Evolutionary conservation across 306 rosid species (phyloP).

Genomic region (Prunus armeniaca): DNA sequence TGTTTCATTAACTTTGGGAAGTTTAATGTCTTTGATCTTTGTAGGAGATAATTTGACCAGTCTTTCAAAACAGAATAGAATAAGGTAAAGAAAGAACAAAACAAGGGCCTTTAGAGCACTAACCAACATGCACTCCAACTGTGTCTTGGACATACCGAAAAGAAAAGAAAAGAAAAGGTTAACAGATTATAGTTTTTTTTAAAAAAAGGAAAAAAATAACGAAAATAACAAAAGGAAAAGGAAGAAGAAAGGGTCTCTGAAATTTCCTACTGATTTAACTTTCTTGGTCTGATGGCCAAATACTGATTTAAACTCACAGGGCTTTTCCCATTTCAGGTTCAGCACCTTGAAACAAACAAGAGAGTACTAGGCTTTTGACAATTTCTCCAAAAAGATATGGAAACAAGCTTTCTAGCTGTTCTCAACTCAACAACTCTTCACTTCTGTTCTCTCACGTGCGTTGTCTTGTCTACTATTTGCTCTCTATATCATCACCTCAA

Average conservation of each 20-base stretch:
- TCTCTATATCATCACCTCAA: neutral
- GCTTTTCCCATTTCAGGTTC: conserved; percentile 30
- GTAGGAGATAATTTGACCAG: neutral
- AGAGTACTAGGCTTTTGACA: conserved; percentile 31
- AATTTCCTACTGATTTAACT: conserved; percentile 32
- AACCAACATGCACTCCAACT: neutral
- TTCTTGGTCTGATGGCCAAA: neutral
- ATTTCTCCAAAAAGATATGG: conserved; percentile 28
- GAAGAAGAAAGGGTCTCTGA: conserved; percentile 20
- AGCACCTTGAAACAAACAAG: conserved; percentile 24
- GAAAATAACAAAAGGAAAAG: neutral
- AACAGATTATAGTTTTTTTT: neutral
- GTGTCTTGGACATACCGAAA: neutral
- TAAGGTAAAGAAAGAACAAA: neutral
- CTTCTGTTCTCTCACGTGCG: conserved; percentile 43
- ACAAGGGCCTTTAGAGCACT: neutral
- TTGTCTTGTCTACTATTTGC: conserved; percentile 26
- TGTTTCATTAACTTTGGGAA: neutral
- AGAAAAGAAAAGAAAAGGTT: neutral
- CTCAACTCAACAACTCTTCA: conserved; percentile 58
- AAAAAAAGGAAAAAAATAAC: too few species aligned
- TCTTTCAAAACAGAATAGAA: neutral
- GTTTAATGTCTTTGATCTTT: neutral
- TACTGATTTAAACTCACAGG: neutral
- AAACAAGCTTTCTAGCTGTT: conserved; percentile 30